A percentile compares a stretch with the other conserved stretches of the same genome.
Evolutionary conservation across 441 rosid species (phyloP).

Genomic region (Syzygium syzygioides): DNA sequence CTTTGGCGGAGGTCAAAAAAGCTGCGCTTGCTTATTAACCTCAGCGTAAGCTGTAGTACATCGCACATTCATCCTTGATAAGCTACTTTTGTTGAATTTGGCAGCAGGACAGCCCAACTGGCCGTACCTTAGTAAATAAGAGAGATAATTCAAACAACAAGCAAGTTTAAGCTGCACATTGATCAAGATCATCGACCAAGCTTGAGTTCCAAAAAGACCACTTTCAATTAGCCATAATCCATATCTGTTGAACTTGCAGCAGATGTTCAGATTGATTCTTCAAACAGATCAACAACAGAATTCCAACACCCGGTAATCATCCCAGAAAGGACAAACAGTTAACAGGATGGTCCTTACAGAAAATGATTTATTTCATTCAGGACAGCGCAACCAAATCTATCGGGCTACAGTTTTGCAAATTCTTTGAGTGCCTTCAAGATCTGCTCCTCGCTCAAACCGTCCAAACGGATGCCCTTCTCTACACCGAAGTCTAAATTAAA

Average conservation of each 20-base stretch:
- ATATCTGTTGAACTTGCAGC: background rate
- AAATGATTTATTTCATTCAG: slow-evolving; percentile 14
- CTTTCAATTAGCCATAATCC: background rate
- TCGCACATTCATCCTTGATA: background rate
- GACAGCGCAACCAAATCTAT: slow-evolving; percentile 5
- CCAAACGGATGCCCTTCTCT: slow-evolving; percentile 72
- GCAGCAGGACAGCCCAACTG: background rate
- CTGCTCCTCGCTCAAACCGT: slow-evolving; percentile 60
- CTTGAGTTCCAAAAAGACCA: background rate
- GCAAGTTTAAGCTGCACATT: background rate
- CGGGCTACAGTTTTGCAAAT: slow-evolving; percentile 52
- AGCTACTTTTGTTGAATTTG: background rate
- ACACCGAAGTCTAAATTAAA: slow-evolving; percentile 64
- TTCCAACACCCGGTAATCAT: background rate
- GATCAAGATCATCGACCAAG: background rate
- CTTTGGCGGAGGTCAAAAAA: background rate
- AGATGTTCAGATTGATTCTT: background rate
- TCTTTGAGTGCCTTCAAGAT: slow-evolving; percentile 72
- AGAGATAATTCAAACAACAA: background rate
- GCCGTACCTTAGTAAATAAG: background rate
- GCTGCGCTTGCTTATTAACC: background rate
- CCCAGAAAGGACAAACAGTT: background rate
- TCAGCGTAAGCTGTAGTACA: background rate
- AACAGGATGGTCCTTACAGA: background rate
- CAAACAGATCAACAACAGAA: background rate